Base-by-base conservation (phyloP, 306 rosid species). In the Mimosa pudica region DNA sequence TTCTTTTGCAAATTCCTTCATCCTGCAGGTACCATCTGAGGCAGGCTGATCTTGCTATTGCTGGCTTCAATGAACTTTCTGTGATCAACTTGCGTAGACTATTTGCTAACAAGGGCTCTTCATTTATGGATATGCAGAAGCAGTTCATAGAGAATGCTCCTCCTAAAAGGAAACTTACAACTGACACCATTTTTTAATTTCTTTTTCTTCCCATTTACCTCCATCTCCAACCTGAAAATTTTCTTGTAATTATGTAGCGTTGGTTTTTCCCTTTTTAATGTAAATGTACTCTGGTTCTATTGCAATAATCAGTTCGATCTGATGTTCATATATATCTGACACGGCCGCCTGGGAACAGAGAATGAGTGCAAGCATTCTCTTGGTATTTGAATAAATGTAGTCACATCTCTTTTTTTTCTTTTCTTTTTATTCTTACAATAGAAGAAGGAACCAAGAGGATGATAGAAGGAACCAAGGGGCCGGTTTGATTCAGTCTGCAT, bases 41-140 rank as follows among this genome's bases (percentile, higher is more conserved):
- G 70, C 99, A 96, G 80, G 96, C 98, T n/a, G 99, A 96, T 89
- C 97, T 96, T 85, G 91, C 99, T n/a, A 90, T 96, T 67, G 99
- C 89, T 65, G 89, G 90, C 82, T 91, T 91, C 30, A 89, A 80
- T 52, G 99, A 96, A 84, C 97, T 96, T 65, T 96, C 99, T 0
- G 98, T 96, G 78, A 96, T 96, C 86, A 96, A 96, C 90, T 85
- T 96, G 32, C 76, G 99, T 77, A 93, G 99, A 89, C 79, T 96
- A 76, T 96, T 96, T 79, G 99, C 97, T 6, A 89, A 93, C 82
- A 93, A 83, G 71, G 99, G 99, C 46, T 89, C 93, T 9, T 89
- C 96, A 36, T 96, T 96, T 81, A 96, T 93, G 98, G 98, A 96
- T 80, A 71, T 88, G 81, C 97, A 93, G 83, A 89, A 91, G 84